These are phyloP conservation scores for Hirschioporus abietinus DNA, from an alignment of 768 basidiomycete species.

Conservation along the genomic window DNA sequence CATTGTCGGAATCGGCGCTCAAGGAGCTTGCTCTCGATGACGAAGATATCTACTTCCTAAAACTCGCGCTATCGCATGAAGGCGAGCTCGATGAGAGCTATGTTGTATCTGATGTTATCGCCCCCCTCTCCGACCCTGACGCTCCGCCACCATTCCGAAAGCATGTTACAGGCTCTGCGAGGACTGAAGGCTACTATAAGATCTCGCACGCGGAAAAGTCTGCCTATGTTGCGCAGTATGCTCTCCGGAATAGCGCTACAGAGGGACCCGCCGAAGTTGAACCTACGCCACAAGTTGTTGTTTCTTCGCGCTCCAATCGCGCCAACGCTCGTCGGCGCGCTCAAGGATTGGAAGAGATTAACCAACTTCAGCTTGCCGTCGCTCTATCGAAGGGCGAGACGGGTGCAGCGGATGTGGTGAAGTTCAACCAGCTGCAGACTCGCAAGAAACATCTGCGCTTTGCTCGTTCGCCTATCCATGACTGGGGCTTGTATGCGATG, in stretches of 20 bases:
- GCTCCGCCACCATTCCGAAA: conserved; percentile 55
- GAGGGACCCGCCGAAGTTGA: conserved; percentile 38
- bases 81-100: conserved; percentile 20
- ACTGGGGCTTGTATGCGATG: conserved; percentile 98
- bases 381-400: conserved; percentile 73
- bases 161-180: conserved; percentile 80
- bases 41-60: conserved; percentile 82
- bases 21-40: conserved; percentile 73
- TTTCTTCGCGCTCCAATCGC: conserved; percentile 83
- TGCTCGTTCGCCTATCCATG: conserved; percentile 92
- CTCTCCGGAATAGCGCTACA: conserved; percentile 45
- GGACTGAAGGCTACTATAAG: conserved; percentile 95
- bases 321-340: conserved; percentile 89
- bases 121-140: conserved; percentile 31
- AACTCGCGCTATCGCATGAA: conserved; percentile 46
- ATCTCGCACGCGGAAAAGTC: conserved; percentile 90
- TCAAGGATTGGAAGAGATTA: conserved; percentile 91
- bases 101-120: conserved; percentile 20
- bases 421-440: conserved; percentile 98
- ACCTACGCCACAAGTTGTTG: conserved; percentile 42
- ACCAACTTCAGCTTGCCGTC: conserved; percentile 79
- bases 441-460: conserved; percentile 97
- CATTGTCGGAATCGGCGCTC: conserved; percentile 29
- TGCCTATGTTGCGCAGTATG: conserved; percentile 87
- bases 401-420: conserved; percentile 71